A percentile compares a stretch with the other conserved stretches of the same genome.
phyloP scores from a whole-genome alignment of 192 early-diverging fungal genomes.

The Umbelopsis sp. region DNA sequence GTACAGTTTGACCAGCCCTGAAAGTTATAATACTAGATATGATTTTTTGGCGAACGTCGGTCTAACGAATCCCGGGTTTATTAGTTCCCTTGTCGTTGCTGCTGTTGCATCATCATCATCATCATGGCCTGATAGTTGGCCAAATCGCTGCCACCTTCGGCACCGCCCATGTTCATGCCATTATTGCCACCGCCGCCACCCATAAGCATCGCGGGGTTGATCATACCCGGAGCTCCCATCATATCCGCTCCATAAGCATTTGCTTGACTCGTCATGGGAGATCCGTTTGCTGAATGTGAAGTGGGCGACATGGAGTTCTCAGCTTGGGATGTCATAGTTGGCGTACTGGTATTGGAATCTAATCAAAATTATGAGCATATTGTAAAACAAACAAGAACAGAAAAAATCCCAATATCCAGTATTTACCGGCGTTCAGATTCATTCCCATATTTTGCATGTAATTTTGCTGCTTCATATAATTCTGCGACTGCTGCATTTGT shows the following conservation, averaged over 20 bases:
- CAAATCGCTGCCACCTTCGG: slow-evolving; percentile 18
- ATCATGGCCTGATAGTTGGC: slow-evolving; percentile 27
- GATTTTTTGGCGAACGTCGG: no score
- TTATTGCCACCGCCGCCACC: slow-evolving; percentile 25
- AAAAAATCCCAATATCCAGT: neutral
- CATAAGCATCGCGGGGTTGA: slow-evolving; percentile 34
- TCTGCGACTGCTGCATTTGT: slow-evolving; percentile 29
- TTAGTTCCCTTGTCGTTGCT: slow-evolving; percentile 21
- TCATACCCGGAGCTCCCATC: slow-evolving; percentile 29
- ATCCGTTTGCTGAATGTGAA: slow-evolving; percentile 9
- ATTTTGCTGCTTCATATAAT: slow-evolving; percentile 27
- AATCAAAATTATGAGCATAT: neutral
- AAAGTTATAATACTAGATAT: no score
- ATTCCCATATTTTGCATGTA: slow-evolving; percentile 28
- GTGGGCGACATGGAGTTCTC: slow-evolving; percentile 23
- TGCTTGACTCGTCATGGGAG: neutral
- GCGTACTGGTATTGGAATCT: neutral
- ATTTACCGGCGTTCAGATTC: neutral
- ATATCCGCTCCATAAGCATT: slow-evolving; percentile 24
- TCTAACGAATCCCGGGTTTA: no score
- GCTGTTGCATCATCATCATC: slow-evolving; percentile 39
- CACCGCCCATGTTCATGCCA: slow-evolving; percentile 14
- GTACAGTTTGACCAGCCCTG: no score
- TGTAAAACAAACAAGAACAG: neutral
- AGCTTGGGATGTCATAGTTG: neutral